Base-by-base conservation (phyloP, 2,329 filamentous ascomycete genomes). In the Thelonectria rubi region DNA sequence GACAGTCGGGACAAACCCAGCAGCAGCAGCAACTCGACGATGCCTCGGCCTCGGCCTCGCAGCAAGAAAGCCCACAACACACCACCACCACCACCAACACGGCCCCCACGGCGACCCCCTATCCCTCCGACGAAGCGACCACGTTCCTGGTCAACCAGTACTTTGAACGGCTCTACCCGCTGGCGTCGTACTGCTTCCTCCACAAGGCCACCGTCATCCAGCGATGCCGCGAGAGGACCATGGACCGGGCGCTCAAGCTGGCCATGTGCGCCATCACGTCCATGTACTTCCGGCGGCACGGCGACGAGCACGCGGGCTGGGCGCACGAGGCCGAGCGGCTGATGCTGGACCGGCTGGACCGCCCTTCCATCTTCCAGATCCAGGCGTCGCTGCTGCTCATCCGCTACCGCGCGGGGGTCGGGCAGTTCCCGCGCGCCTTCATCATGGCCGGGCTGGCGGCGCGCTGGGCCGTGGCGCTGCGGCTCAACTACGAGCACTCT, bases 401-500 rank as follows among this genome's bases (percentile, higher is more conserved):
- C 8, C 65, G 69, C n/a, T 72, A 72, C 10, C 51, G 69, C 14
- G 69, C 70, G 1, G 70, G 62, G 1, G 67, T 72, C 2, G 70
- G 70, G 15, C 67, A 72, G 15, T 72, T 72, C 10, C 65, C 70
- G 0, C 64, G 69, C 8, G 70, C 70, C 1, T 72, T 72, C 43
- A 72, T 72, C 20, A 71, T 72, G 69, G 70, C 70, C 5, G 70
- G 70, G 0, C 68, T 72, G 5, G 65, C 65, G 1, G 70, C 67
- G 11, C 59, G 70, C 3, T 72, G 70, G 70, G 68, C 68, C 9
- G 67, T 68, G n/a, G 68, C 70, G 21, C 34, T 72, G n/a, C 65
- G 70, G 2, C 70, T 72, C 32, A 72, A 72, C 37, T 72, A 72
- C 8, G 70, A 72, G 26, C 69, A 72, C 47, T 67, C 69, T 2